phyloP scores from a whole-genome alignment of 331 rosid genomes.

The Malus hybrid region DNA sequence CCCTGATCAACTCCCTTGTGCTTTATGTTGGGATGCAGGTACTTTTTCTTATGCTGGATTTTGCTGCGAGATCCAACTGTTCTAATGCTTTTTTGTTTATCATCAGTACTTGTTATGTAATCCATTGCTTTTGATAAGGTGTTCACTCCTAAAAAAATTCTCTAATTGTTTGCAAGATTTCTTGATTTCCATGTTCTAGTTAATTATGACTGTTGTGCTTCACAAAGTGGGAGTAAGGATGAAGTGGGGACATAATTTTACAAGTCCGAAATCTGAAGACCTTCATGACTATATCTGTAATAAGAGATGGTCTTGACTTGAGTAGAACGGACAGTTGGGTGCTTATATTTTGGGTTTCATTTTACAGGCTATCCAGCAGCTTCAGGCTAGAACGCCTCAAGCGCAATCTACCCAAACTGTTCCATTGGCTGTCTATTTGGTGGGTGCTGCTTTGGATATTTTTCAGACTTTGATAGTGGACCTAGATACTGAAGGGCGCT shows the following conservation, averaged over 20 bases:
- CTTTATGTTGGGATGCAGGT: constrained; percentile 98
- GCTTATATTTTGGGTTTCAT: constrained; percentile 10
- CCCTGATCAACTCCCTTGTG: constrained; percentile 89
- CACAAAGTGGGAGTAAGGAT: not conserved
- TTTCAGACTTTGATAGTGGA: constrained; percentile 64
- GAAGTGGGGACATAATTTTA: not conserved
- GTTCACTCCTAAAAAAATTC: not conserved
- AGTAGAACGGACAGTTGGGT: not conserved
- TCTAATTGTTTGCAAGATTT: not conserved
- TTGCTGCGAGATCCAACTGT: not conserved
- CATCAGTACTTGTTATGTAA: not conserved
- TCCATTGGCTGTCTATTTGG: constrained; percentile 64
- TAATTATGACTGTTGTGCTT: not conserved
- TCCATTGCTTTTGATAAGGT: not conserved
- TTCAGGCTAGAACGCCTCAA: constrained; percentile 67
- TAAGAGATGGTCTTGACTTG: not conserved
- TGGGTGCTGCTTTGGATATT: constrained; percentile 89
- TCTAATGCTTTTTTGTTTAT: not conserved
- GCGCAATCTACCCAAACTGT: constrained; percentile 52
- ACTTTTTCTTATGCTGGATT: not conserved
- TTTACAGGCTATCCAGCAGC: constrained; percentile 86
- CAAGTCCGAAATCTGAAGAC: not conserved
- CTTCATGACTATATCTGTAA: not conserved
- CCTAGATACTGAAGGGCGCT: constrained; percentile 94
- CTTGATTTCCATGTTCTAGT: not conserved